Evolutionary conservation across 345 rosid genomes (phyloP), one percentile per base, ranked within the genome.

Genomic region (Lepidium didymum): DNA sequence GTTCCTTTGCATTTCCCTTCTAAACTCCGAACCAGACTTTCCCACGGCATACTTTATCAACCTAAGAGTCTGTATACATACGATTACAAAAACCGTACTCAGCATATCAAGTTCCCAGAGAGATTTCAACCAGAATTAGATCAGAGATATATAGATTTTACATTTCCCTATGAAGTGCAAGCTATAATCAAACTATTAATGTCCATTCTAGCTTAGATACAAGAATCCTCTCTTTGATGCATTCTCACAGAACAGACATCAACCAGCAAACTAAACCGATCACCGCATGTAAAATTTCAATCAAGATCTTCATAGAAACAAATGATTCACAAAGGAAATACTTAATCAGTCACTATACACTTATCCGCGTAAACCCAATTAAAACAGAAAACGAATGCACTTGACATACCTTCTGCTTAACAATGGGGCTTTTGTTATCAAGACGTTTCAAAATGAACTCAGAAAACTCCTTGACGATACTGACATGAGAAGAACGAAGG

Each of bases 1-100:
- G 76, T 88, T 86, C 62, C 97, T 80, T 79, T 91, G 99, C 95
- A 94, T 91, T 72, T 94, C 99, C 75, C 99, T 81, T 74, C 91
- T 87, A 74, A 94, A 94, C 80, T 91, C 96, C 36, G 72, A 64
- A 34, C 99, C 95, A 64, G 97, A 91, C 85, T 94, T 90, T 29
- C 90, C 96, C 65, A 82, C 95, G 2, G 80, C 81, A 73, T 91
- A 94, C 64, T 94, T 91, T 61, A 94, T 91, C 80, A 94, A 72
- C 73, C 98, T 84, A 69, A 92, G 77, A 69, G 92, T 92, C 98
- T 89, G 83, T 38, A 3, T 15, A 18, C 59, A 68, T 14, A 37
- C 38, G 31, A 19, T 7, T 37, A 67, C 64, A 61, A 47, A 13
- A 62, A 38, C 59, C 10, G 68, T 29, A 60, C 61, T 74, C 78